Percentiles rank a stretch among this genome's conserved stretches.
Evolutionary conservation across 495 filamentous ascomycete species (phyloP).

Genomic region (Tetracladium marchalianum): DNA sequence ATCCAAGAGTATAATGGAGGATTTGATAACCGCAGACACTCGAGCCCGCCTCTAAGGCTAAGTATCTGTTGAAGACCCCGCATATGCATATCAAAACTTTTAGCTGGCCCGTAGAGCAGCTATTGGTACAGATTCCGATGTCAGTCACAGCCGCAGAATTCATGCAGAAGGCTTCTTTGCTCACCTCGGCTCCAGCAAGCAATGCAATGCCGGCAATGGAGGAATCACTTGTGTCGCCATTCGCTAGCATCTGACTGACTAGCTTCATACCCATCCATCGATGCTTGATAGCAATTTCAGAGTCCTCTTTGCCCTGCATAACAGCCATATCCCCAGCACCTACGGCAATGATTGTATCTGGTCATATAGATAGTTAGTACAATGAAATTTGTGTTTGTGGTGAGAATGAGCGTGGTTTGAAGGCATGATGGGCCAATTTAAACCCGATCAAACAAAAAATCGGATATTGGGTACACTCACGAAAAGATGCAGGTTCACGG

Average conservation of each 20-base stretch:
- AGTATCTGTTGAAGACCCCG: background rate
- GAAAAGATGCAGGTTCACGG: conserved; percentile 1
- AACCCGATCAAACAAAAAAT: no score
- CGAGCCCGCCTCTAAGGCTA: conserved; percentile 1
- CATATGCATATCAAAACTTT: conserved; percentile 4
- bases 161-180: background rate
- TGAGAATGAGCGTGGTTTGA: no score
- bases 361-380: no score
- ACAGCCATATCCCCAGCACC: conserved; percentile 1
- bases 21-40: background rate
- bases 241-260: background rate
- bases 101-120: conserved; percentile 1
- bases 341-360: background rate
- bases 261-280: background rate
- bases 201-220: conserved; percentile 2
- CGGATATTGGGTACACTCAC: background rate
- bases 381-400: no score
- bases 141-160: background rate
- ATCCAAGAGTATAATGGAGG: conserved; percentile 2
- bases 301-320: background rate
- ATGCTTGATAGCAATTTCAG: conserved; percentile 1
- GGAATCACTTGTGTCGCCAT: background rate
- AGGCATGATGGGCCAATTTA: no score
- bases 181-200: conserved; percentile 4
- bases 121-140: background rate